phyloP scores from a whole-genome alignment of 106 monocot species.

The Allium fistulosum region DNA sequence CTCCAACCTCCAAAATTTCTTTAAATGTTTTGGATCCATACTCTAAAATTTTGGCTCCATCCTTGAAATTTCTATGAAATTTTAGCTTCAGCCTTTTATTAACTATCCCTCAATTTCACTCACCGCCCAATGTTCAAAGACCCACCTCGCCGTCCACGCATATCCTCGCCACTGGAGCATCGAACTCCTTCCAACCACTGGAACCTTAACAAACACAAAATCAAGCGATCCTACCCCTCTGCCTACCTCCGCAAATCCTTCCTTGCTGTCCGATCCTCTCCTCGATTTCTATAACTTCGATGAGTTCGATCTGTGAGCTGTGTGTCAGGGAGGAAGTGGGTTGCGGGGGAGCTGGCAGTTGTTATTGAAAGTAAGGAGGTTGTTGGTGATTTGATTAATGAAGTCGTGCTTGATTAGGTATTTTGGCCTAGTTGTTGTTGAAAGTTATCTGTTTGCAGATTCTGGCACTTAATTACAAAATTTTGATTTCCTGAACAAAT shows the following conservation, averaged over 20 bases:
- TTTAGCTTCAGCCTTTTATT: too few species aligned
- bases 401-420: slow-evolving; percentile 79
- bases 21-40: too few species aligned
- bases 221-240: slow-evolving; percentile 7
- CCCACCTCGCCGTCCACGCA: too few species aligned
- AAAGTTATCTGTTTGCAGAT: too few species aligned
- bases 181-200: background rate
- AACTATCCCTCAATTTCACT: too few species aligned
- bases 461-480: too few species aligned
- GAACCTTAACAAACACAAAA: slow-evolving; percentile 7
- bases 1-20: too few species aligned
- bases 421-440: background rate
- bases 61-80: too few species aligned
- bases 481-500: too few species aligned
- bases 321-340: slow-evolving; percentile 70
- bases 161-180: too few species aligned
- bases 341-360: slow-evolving; percentile 67
- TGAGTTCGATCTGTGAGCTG: slow-evolving; percentile 58
- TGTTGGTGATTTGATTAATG: slow-evolving; percentile 77
- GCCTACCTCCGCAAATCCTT: background rate
- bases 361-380: slow-evolving; percentile 82
- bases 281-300: slow-evolving; percentile 81
- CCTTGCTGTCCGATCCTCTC: slow-evolving; percentile 9
- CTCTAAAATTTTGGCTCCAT: too few species aligned
- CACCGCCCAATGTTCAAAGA: too few species aligned